Base-by-base conservation (phyloP, 371 early-diverging fungal species). In the Mucor saturninus region DNA sequence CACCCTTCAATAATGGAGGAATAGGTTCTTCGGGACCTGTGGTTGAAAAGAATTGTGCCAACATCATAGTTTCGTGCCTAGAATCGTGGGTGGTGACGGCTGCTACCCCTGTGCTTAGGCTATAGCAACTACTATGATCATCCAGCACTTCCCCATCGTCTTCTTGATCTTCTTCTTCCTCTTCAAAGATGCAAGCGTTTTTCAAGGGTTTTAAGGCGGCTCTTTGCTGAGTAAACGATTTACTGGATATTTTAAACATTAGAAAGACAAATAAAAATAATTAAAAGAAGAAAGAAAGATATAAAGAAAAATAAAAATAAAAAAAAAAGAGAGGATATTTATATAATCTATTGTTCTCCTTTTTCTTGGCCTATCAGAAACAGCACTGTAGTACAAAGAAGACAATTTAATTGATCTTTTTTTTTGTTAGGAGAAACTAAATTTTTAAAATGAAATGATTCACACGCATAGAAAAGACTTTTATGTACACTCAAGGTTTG, bases 21-120 rank as follows among this genome's bases (percentile, higher is more conserved):
- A 28, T 29, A 49, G 68, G 72, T 35, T 79, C 75, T 43, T 79
- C 75, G 1, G 80, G 80, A 1, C 77, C 73, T 1, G 80, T 79
- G 1, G 68, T 65, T 0, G 75, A 64, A 21, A 79, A 53, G 28
- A 79, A 79, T 51, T 76, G 66, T 2, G 80, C 80, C 13, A 79
- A 30, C 8, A 68, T 48, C 31, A 73, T 57, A 1, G 75, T 76
- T 38, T 79, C 74, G 28, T 54, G 54, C 29, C 55, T 26, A 11
- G 56, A 46, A 42, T 56, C 51, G 6, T 50, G 50, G 15, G 56
- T 29, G 29, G 21, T 14, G 6, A n/a, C 51, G 8, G 30, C 59
- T 40, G 37, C 28, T 31, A 50, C 31, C 2, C 43, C 46, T 2
- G 8, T 28, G 15, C 35, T n/a, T 46, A 31, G 9, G 15, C 50